These are phyloP conservation scores for Rhododendron vialii DNA, from an alignment of 148 eudicot species.

Conservation along the genomic window DNA sequence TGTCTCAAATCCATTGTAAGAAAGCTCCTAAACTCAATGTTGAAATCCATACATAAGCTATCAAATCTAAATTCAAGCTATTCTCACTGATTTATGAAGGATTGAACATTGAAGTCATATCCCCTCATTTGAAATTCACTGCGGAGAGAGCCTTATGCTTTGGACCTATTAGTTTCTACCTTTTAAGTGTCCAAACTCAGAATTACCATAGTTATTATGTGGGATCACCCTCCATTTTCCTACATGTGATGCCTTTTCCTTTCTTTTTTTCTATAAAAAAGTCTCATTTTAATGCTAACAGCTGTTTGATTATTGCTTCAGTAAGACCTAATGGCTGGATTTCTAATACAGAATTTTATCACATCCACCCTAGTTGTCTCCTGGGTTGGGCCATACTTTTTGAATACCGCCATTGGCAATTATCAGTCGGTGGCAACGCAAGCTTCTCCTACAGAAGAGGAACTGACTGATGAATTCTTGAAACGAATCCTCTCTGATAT, in stretches of 20 bases:
- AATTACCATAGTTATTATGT: not conserved
- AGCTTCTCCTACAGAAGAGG: slow-evolving; percentile 36
- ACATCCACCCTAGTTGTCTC: slow-evolving; percentile 35
- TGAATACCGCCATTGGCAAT: slow-evolving; percentile 22
- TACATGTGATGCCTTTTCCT: not conserved
- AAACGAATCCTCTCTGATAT: slow-evolving; percentile 35
- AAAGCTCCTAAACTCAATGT: not conserved
- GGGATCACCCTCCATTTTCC: not conserved
- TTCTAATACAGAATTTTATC: slow-evolving; percentile 39
- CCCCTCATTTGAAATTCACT: not conserved
- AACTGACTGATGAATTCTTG: slow-evolving; percentile 34
- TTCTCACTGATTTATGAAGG: not conserved
- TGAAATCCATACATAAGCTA: not conserved
- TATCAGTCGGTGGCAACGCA: slow-evolving; percentile 36
- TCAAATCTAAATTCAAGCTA: not conserved
- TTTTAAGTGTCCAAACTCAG: not conserved
- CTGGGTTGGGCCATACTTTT: slow-evolving; percentile 28
- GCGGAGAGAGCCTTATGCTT: not conserved
- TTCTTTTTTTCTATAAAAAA: not conserved
- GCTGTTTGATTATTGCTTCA: not conserved
- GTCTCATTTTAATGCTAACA: not conserved
- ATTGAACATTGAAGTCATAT: not conserved
- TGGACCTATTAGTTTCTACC: not conserved
- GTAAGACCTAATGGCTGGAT: slow-evolving; percentile 18
- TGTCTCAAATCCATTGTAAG: not conserved